Base-by-base conservation (phyloP, 2,329 filamentous ascomycete genomes). In the Albophoma yamanashiensis region DNA sequence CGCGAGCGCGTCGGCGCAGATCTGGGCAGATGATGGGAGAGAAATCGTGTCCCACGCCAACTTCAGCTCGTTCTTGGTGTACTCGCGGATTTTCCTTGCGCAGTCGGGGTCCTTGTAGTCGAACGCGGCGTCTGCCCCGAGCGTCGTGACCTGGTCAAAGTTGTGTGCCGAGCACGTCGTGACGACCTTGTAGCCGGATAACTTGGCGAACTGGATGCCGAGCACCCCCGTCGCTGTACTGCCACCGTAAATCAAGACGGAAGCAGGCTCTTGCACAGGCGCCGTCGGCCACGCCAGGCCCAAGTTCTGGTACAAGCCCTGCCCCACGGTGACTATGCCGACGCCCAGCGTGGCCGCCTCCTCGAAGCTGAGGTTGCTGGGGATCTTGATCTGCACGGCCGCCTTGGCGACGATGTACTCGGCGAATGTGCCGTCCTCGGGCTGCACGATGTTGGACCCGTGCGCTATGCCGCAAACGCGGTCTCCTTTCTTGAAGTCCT, bases 241-340 rank as follows among this genome's bases (percentile, higher is more conserved):
- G 2, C 78, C 80, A 1, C 79, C 79, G 55, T 73, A 74, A 4
- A 82, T 74, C 1, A 82, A 66, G 0, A 82, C 69, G 50, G 62
- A 60, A 25, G 61, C 57, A n/a, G 61, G 27, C 36, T 63, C 60
- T 0, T 62, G 45, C 3, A 66, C 57, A 3, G 61, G 59, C 53
- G 62, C 63, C 57, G n/a, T 65, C 62, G 31, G 58, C 60, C 7
- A 69, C 66, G n/a, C 40, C 39, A 75, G 59, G 22, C 66, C 63
- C 22, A 74, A 59, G 22, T 60, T 62, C 58, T 67, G 64, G 61
- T 66, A 74, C 7, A 74, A 62, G 8, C 67, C 70, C 66, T 72
- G 64, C 34, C 66, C 68, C 15, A 67, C 63, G 3, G 70, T 71
- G 8, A 63, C 63, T 58, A 71, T 60, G 40, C 67, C 64, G 6